A percentile compares a stretch with the other conserved stretches of the same genome.
Conservation (phyloP, 2,329 filamentous ascomycete species). For the Aspergillus melleus region DNA sequence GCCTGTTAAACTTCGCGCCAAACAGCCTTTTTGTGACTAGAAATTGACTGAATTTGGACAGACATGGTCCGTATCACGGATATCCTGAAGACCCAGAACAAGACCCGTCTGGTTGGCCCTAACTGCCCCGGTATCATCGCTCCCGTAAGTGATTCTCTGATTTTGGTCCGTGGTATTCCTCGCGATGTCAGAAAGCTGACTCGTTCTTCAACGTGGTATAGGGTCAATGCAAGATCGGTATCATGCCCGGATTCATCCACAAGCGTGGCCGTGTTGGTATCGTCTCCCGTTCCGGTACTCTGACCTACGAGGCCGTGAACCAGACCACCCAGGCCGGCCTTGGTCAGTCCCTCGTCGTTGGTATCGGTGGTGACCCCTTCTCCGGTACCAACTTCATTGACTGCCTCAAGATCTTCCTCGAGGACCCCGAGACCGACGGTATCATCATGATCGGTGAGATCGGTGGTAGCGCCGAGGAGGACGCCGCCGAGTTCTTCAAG, state of each 20-base stretch:
- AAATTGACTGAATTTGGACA: conserved; percentile 38
- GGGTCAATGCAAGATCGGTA: conserved; percentile 99
- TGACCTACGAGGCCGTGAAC: conserved; percentile 99
- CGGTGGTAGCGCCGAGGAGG: conserved; percentile 94
- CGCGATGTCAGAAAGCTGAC: not conserved
- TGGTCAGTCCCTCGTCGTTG: conserved; percentile 95
- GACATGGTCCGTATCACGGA: conserved; percentile 99
- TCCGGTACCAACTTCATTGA: conserved; percentile 99
- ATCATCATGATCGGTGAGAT: conserved; percentile 99
- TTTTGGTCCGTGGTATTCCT: not conserved
- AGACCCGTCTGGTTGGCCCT: conserved; percentile 93
- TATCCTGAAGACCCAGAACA: conserved; percentile 95
- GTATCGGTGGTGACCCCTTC: conserved; percentile 98
- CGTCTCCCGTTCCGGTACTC: conserved; percentile 94
- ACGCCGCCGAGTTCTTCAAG: conserved; percentile 94
- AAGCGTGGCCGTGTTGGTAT: conserved; percentile 98
- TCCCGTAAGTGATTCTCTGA: conserved; percentile 49
- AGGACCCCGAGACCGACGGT: conserved; percentile 94
- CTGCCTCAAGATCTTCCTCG: conserved; percentile 94
- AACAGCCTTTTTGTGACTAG: not conserved
- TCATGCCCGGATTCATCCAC: conserved; percentile 99
- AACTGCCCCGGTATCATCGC: conserved; percentile 99
- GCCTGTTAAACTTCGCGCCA: not conserved
- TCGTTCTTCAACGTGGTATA: conserved; percentile 35
- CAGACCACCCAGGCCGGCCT: conserved; percentile 97